Evolutionary conservation across 768 basidiomycete genomes (phyloP).

Genomic region (Calocybe gangraenosa): DNA sequence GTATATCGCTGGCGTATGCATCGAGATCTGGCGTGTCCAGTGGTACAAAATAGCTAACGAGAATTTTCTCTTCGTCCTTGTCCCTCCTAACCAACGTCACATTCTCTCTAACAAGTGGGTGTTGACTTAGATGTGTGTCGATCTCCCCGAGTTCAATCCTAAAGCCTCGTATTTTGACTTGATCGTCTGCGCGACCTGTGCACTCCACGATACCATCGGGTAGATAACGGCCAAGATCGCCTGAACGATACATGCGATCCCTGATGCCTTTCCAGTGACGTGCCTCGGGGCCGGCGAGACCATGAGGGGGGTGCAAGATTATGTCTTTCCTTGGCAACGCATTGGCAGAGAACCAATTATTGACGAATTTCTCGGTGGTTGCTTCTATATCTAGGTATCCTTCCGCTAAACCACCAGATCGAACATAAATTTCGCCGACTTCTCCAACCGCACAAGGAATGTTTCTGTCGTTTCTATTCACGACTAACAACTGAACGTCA

Average conservation of each 20-base stretch:
- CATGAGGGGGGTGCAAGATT: slow-evolving; percentile 54
- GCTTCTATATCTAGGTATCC: slow-evolving; percentile 86
- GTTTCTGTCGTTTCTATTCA: slow-evolving; percentile 83
- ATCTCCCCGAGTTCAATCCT: slow-evolving; percentile 98
- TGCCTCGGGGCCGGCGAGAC: slow-evolving; percentile 66
- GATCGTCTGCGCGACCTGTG: slow-evolving; percentile 95
- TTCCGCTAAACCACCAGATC: slow-evolving; percentile 92
- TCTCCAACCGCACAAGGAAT: slow-evolving; percentile 92
- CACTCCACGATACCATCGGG: slow-evolving; percentile 94
- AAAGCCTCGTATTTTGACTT: slow-evolving; percentile 99
- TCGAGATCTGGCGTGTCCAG: slow-evolving; percentile 63
- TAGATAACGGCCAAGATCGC: slow-evolving; percentile 92
- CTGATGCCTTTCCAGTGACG: slow-evolving; percentile 91
- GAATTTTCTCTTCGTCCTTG: slow-evolving; percentile 99
- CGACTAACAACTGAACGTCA: slow-evolving; percentile 94
- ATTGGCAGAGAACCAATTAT: slow-evolving; percentile 79
- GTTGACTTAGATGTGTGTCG: slow-evolving; percentile 91
- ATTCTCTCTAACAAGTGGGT: slow-evolving; percentile 93
- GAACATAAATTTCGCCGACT: slow-evolving; percentile 97
- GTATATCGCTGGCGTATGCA: slow-evolving; percentile 66
- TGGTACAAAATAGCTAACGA: slow-evolving; percentile 97
- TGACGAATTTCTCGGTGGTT: slow-evolving; percentile 87
- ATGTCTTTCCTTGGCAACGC: slow-evolving; percentile 60
- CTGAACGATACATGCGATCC: slow-evolving; percentile 96
- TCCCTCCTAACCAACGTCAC: slow-evolving; percentile 95